Evolutionary conservation across 257 asterid genomes (phyloP).

Genomic region (Plantago major): DNA sequence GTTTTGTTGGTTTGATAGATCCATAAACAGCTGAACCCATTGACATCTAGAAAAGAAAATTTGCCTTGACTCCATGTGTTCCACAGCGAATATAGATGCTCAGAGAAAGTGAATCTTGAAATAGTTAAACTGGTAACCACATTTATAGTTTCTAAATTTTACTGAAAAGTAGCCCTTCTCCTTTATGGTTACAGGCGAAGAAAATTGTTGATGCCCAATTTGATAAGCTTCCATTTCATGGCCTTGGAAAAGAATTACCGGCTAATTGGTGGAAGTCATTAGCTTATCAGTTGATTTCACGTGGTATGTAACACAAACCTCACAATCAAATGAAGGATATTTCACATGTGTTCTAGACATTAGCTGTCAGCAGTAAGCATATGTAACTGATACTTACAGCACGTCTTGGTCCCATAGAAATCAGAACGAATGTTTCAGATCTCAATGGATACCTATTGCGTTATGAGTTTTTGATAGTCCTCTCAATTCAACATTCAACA

Average conservation of each 20-base stretch:
- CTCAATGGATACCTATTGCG: neutral
- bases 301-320: constrained; percentile 38
- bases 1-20: neutral
- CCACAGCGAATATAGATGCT: neutral
- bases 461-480: constrained; percentile 2
- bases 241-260: constrained; percentile 81
- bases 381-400: neutral
- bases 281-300: constrained; percentile 69
- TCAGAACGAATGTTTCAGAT: constrained; percentile 8
- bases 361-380: neutral
- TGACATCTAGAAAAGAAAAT: constrained; percentile 12
- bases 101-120: constrained; percentile 6
- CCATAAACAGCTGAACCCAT: constrained; percentile 6
- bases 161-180: constrained; percentile 8
- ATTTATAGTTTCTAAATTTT: too few relatives aligned
- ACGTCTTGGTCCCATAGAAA: neutral
- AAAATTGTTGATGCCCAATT: constrained; percentile 65
- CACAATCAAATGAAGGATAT: constrained; percentile 5
- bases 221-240: constrained; percentile 89
- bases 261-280: constrained; percentile 96
- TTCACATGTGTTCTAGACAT: neutral
- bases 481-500: constrained; percentile 4
- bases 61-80: constrained; percentile 3
- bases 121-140: neutral
- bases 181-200: constrained; percentile 57